Evolutionary conservation across 2,329 filamentous ascomycete species (phyloP).

Genomic region (Trichoderma gracile): DNA sequence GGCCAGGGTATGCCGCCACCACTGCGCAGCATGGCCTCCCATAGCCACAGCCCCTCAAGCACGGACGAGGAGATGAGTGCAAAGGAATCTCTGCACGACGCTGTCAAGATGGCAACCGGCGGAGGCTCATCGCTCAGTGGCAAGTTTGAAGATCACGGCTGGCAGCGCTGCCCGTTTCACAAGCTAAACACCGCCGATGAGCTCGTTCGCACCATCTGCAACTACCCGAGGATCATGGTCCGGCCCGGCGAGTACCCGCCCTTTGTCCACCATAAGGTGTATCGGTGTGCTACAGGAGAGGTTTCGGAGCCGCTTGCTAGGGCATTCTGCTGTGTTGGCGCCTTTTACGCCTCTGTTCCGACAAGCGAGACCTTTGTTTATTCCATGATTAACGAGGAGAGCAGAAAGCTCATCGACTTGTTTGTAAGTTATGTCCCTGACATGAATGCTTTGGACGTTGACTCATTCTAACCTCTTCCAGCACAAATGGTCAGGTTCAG

Average conservation of each 20-base stretch:
- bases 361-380: not conserved
- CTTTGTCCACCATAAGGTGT: conserved; percentile 27
- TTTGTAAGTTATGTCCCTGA: too few relatives aligned
- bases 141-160: not conserved
- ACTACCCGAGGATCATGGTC: conserved; percentile 25
- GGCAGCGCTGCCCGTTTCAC: not conserved
- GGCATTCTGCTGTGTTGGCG: not conserved
- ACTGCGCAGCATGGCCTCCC: not conserved
- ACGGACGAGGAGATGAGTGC: not conserved
- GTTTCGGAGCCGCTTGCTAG: conserved; percentile 24
- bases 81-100: not conserved
- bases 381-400: conserved; percentile 24
- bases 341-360: not conserved
- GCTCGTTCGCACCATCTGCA: conserved; percentile 18
- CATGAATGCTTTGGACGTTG: too few relatives aligned
- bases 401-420: conserved; percentile 19
- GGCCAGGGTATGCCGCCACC: not conserved
- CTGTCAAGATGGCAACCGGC: not conserved
- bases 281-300: conserved; percentile 24
- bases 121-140: not conserved
- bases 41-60: not conserved
- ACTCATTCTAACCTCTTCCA: too few relatives aligned
- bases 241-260: conserved; percentile 24
- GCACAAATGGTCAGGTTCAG: too few relatives aligned
- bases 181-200: conserved; percentile 15